Evolutionary conservation across 1,284 basidiomycete genomes (phyloP).

Genomic region (Dichomitus squalens): DNA sequence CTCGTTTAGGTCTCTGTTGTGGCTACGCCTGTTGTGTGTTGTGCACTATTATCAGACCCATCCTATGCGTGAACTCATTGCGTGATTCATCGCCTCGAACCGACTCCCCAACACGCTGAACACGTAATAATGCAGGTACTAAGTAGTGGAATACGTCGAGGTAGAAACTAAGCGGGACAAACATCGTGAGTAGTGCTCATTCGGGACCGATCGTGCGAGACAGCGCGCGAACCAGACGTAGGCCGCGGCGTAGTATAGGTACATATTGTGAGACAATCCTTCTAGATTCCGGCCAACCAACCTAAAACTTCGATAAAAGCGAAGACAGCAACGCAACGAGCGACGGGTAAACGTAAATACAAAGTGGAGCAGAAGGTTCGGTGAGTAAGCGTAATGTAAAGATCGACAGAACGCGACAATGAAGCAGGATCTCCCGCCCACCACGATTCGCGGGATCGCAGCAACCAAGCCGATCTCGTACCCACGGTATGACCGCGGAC

Average conservation of each 20-base stretch:
- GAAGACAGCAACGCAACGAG: background rate
- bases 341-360: too few relatives aligned
- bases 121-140: too few relatives aligned
- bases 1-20: background rate
- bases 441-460: background rate
- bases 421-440: background rate
- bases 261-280: background rate
- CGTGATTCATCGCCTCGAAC: too few relatives aligned
- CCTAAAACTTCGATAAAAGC: constrained; percentile 1
- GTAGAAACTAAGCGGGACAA: too few relatives aligned
- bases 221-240: background rate
- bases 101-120: too few relatives aligned
- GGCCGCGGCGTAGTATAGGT: too few relatives aligned
- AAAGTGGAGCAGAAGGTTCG: background rate
- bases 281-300: too few relatives aligned
- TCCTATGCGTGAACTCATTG: too few relatives aligned
- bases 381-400: background rate
- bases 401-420: background rate
- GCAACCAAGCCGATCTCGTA: background rate
- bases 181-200: too few relatives aligned
- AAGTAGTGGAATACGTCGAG: too few relatives aligned
- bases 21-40: background rate
- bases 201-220: background rate
- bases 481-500: too few relatives aligned
- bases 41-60: background rate